Conservation (phyloP, 148 eudicot species). For the Vaccinium darrowii region DNA sequence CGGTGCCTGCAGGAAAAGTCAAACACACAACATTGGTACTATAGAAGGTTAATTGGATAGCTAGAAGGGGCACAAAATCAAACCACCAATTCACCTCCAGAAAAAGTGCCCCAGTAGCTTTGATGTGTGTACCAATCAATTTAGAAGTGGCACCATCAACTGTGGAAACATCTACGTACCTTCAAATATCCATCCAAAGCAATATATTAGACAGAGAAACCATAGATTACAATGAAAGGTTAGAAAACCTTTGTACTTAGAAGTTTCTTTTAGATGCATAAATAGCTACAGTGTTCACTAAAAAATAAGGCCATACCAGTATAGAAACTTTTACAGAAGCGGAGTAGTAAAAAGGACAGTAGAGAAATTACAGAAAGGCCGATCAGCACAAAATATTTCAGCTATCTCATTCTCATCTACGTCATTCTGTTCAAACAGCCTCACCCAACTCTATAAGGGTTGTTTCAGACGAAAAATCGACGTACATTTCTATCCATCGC, state of each 20-base stretch:
- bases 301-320: background rate
- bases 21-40: background rate
- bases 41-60: background rate
- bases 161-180: constrained; percentile 93
- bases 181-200: constrained; percentile 32
- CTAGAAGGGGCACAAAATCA: background rate
- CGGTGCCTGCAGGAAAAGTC: constrained; percentile 62
- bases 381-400: background rate
- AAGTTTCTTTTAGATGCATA: background rate
- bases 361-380: background rate
- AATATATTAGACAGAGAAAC: background rate
- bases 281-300: background rate
- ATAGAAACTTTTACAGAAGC: background rate
- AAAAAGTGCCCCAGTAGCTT: constrained; percentile 77
- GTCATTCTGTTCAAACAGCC: background rate
- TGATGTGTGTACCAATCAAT: constrained; percentile 56
- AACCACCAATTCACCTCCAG: constrained; percentile 59
- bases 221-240: background rate
- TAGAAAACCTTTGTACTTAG: background rate
- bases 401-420: background rate
- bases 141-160: constrained; percentile 84
- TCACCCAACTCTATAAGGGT: background rate
- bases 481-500: background rate
- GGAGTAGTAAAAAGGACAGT: background rate
- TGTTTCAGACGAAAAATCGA: background rate